These are phyloP conservation scores for Leucosporidium yakuticum DNA, from an alignment of 768 basidiomycete species.

Conservation along the genomic window DNA sequence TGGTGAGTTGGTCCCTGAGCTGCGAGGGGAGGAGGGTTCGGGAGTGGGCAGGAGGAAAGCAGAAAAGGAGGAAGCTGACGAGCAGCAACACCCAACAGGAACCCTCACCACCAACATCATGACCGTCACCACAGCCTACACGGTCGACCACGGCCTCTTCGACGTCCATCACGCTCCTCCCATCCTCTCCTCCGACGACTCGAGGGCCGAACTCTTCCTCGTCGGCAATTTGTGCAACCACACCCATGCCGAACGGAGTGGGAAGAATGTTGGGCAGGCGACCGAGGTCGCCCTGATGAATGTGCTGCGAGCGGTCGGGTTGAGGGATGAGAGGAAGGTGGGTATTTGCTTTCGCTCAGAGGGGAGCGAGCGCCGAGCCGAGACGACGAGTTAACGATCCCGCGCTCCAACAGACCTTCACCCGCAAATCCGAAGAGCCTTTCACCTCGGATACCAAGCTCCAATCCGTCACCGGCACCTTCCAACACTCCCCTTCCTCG, in stretches of 20 bases:
- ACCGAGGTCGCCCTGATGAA: slow-evolving; percentile 91
- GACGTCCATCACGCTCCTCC: slow-evolving; percentile 55
- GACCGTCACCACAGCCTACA: slow-evolving; percentile 81
- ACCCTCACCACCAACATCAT: slow-evolving; percentile 95
- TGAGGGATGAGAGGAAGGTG: slow-evolving; percentile 67
- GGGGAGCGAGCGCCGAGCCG: not conserved
- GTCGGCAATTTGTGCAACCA: slow-evolving; percentile 89
- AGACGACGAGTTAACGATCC: not conserved
- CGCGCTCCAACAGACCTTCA: slow-evolving; percentile 39
- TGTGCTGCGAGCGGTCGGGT: slow-evolving; percentile 60
- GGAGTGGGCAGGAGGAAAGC: no score
- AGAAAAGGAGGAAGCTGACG: not conserved
- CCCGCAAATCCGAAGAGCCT: slow-evolving; percentile 59
- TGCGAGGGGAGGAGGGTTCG: no score
- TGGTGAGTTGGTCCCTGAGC: slow-evolving; percentile 50
- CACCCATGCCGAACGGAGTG: slow-evolving; percentile 67
- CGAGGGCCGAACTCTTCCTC: slow-evolving; percentile 64
- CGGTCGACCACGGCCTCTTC: slow-evolving; percentile 68
- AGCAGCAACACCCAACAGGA: slow-evolving; percentile 46
- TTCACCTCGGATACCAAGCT: slow-evolving; percentile 92
- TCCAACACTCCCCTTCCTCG: slow-evolving; percentile 36
- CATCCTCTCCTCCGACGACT: slow-evolving; percentile 42
- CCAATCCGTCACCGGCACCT: slow-evolving; percentile 77
- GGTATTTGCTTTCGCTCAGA: slow-evolving; percentile 39
- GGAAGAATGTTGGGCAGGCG: slow-evolving; percentile 72